Base-by-base conservation (phyloP, 2,329 filamentous ascomycete species). In the Chrysoporthe austroafricana region DNA sequence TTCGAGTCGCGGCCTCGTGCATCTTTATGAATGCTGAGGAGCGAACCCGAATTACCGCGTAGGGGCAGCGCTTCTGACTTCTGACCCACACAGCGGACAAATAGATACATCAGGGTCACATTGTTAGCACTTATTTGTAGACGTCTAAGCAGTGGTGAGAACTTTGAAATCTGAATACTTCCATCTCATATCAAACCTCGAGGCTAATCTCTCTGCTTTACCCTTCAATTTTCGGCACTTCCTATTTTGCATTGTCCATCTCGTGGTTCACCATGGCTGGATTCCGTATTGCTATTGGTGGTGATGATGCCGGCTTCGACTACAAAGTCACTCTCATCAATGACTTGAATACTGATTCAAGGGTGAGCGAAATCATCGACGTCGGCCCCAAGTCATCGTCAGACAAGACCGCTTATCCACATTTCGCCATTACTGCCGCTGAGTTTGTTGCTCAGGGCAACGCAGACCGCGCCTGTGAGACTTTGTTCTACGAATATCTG, bases 351-450 rank as follows among this genome's bases (percentile, higher is more conserved):
- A 82, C 86, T 61, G 87, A 91, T 79, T 79, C 85, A 2, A 87
- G 89, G 70, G 91, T 96, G 71, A 80, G 83, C 67, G 84, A 86
- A 70, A 84, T 96, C 71, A 84, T 86, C 70, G 93, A 96, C 75
- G 91, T 96, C 63, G 93, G 93, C 73, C 90, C 92, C 71, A 82
- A 87, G 72, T 82, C 83, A 52, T 75, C 83, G 64, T 80, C 83
- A 66, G 91, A 96, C 83, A 93, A 92, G 77, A 95, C 91, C 1
- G 90, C 92, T 3, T 96, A 96, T 78, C 91, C 93, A 0, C 90
- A 92, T 77, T 86, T 91, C 50, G 92, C 92, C 68, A 91, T 92
- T 57, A 86, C 87, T 48, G 92, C 92, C 7, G 91, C 91, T 26
- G 80, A 82, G 70, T 81, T 91, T 50, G 85, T 92, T 11, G 83